Evolutionary conservation across 352 stramenopile species (phyloP).

Genomic region (Globisporangium takayamanum): DNA sequence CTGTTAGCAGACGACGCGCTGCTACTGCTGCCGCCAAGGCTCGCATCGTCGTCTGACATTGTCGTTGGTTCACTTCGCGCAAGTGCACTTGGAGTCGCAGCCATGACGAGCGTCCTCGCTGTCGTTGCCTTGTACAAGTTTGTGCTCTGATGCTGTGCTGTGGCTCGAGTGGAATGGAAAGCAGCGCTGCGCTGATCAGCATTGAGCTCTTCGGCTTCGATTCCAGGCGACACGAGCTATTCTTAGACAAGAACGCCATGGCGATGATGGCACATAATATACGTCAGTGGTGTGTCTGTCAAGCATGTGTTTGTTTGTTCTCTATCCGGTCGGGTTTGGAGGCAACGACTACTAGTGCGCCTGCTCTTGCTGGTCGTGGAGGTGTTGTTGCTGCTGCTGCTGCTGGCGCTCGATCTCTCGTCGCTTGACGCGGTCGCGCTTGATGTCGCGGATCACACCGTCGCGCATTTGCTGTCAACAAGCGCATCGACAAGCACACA

Average conservation of each 20-base stretch:
- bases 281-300: too few relatives aligned
- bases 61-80: too few relatives aligned
- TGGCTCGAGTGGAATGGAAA: background rate
- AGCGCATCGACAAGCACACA: background rate
- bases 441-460: constrained; percentile 79
- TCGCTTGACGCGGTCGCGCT: constrained; percentile 52
- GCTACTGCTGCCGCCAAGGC: constrained; percentile 26
- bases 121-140: background rate
- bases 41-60: constrained; percentile 15
- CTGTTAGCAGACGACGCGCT: constrained; percentile 14
- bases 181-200: background rate
- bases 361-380: constrained; percentile 9
- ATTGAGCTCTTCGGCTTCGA: too few relatives aligned
- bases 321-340: too few relatives aligned
- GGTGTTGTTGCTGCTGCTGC: constrained; percentile 26
- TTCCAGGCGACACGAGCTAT: too few relatives aligned
- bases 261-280: too few relatives aligned
- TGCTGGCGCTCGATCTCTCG: constrained; percentile 35
- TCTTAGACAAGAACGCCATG: too few relatives aligned
- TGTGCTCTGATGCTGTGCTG: too few relatives aligned
- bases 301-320: too few relatives aligned
- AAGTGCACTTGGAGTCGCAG: background rate
- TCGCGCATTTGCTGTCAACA: constrained; percentile 50
- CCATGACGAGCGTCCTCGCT: background rate
- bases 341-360: background rate